phyloP scores from a whole-genome alignment of 306 rosid genomes.

The Mimosa bimucronata region DNA sequence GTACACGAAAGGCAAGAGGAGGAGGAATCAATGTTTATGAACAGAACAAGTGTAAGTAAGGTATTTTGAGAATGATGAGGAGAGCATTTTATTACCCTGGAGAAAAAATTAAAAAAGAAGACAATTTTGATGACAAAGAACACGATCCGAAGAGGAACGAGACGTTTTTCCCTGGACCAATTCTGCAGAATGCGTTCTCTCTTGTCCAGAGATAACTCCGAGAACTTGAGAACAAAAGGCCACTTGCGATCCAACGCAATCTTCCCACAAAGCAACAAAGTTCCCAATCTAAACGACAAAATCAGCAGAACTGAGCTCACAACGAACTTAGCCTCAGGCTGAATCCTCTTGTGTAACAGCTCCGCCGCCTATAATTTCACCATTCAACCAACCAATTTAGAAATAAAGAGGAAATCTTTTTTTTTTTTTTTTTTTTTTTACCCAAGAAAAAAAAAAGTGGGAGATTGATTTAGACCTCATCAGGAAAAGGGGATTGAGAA shows the following conservation, averaged over 20 bases:
- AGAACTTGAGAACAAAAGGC: conserved; percentile 77
- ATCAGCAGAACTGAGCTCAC: conserved; percentile 54
- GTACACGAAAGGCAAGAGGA: not conserved
- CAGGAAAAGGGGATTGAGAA: conserved; percentile 66
- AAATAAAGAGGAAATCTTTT: not conserved
- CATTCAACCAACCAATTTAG: not conserved
- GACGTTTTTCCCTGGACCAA: conserved; percentile 63
- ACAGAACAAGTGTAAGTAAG: not conserved
- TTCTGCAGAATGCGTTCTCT: conserved; percentile 65
- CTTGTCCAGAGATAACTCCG: conserved; percentile 74
- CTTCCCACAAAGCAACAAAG: conserved; percentile 68
- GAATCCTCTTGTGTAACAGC: conserved; percentile 47
- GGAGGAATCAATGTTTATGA: not conserved
- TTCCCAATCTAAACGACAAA: conserved; percentile 73
- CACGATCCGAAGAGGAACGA: conserved; percentile 51
- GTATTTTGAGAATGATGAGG: not conserved
- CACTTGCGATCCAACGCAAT: conserved; percentile 62
- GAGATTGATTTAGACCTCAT: conserved; percentile 58
- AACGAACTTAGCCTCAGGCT: conserved; percentile 48
- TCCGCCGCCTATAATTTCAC: conserved; percentile 63
- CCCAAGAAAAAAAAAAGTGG: not conserved
- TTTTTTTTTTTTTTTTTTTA: too few relatives aligned
- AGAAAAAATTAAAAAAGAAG: conserved; percentile 71
- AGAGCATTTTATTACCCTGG: conserved; percentile 56
- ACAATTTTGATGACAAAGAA: conserved; percentile 66